Percentiles rank a stretch among this genome's conserved stretches.
phyloP scores from a whole-genome alignment of 2,329 filamentous ascomycete genomes.

The Aspergillus novofumigatus region DNA sequence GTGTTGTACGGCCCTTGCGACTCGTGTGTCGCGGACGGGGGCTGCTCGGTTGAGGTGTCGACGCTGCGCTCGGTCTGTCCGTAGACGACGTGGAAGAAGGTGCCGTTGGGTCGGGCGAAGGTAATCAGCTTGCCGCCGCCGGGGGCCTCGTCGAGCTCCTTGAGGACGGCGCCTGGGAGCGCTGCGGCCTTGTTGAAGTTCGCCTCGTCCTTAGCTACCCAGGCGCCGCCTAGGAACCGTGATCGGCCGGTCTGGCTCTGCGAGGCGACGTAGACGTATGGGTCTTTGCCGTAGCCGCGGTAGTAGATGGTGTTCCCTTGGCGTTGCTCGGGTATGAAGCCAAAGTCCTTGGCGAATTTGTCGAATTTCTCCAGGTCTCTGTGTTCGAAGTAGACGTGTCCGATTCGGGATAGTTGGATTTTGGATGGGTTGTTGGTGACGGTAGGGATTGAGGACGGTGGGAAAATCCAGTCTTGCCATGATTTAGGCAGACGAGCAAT shows the following conservation, averaged over 20 bases:
- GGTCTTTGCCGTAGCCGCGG: constrained; percentile 58
- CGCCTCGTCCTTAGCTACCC: constrained; percentile 53
- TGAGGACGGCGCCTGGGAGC: constrained; percentile 50
- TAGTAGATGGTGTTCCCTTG: constrained; percentile 51
- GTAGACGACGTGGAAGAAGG: constrained; percentile 55
- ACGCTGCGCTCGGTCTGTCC: constrained; percentile 46
- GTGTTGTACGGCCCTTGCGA: constrained; percentile 15
- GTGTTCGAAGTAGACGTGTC: constrained; percentile 30
- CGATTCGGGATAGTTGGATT: constrained; percentile 25
- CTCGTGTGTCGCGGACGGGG: constrained; percentile 19
- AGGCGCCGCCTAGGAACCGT: constrained; percentile 55
- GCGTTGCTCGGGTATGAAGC: constrained; percentile 22
- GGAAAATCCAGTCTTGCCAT: too few relatives aligned
- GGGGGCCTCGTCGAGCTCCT: constrained; percentile 38
- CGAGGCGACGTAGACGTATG: constrained; percentile 57
- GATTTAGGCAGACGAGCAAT: too few relatives aligned
- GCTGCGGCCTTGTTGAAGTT: constrained; percentile 52
- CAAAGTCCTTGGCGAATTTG: constrained; percentile 30
- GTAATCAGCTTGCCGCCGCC: constrained; percentile 23
- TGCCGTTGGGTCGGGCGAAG: constrained; percentile 48
- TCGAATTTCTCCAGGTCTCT: constrained; percentile 21
- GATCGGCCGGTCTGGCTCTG: constrained; percentile 45
- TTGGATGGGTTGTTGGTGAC: constrained; percentile 19
- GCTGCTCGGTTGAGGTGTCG: constrained; percentile 12
- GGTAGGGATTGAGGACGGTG: constrained; percentile 8